These are phyloP conservation scores for Lactarius sanguifluus DNA, from an alignment of 768 basidiomycete species.

Conservation along the genomic window DNA sequence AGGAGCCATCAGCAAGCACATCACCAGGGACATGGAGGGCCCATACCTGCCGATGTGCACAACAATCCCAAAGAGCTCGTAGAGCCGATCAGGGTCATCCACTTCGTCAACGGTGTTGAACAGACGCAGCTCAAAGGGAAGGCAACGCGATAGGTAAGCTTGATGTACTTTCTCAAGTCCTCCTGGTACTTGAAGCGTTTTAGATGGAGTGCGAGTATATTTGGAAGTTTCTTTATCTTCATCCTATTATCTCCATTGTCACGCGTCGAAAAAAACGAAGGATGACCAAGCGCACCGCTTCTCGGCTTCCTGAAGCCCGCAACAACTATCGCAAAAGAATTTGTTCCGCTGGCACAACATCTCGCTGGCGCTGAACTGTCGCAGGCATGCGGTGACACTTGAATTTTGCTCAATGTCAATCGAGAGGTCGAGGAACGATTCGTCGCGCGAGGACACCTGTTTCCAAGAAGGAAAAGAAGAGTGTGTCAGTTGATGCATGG, in stretches of 20 bases:
- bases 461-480: background rate
- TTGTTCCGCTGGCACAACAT: constrained; percentile 99
- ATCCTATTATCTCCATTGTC: constrained; percentile 54
- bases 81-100: constrained; percentile 87
- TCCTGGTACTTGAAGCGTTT: constrained; percentile 99
- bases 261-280: constrained; percentile 23
- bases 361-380: constrained; percentile 96
- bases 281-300: constrained; percentile 64
- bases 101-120: constrained; percentile 97
- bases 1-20: constrained; percentile 4
- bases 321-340: constrained; percentile 97
- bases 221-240: constrained; percentile 97
- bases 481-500: constrained; percentile 33
- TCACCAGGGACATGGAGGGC: background rate
- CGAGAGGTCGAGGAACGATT: constrained; percentile 96
- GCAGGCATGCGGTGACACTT: constrained; percentile 91
- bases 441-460: constrained; percentile 68
- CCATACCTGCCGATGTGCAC: constrained; percentile 98
- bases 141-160: constrained; percentile 93
- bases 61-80: constrained; percentile 93
- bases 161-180: constrained; percentile 85
- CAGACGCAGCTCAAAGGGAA: constrained; percentile 90
- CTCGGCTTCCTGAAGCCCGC: constrained; percentile 96
- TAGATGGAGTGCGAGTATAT: constrained; percentile 91
- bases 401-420: constrained; percentile 99